Conservation (phyloP, 2,329 filamentous ascomycete genomes). For the Pestalotiopsis sp. region DNA sequence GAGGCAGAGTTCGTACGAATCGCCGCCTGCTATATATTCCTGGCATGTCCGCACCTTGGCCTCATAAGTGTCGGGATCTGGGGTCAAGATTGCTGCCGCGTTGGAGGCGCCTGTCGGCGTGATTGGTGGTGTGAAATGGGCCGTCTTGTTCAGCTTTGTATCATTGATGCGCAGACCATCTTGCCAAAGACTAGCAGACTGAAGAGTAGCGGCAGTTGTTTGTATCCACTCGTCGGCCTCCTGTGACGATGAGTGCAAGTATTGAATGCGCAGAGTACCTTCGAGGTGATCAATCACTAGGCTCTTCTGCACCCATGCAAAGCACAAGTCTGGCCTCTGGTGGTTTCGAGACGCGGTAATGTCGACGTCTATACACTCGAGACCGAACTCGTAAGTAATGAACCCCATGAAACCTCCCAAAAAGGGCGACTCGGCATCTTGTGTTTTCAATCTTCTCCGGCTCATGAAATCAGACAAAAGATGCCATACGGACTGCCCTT, state of each 20-base stretch:
- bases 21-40: constrained; percentile 71
- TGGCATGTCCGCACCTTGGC: constrained; percentile 71
- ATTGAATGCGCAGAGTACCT: constrained; percentile 67
- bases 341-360: constrained; percentile 36
- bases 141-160: constrained; percentile 17
- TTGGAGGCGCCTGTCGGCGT: constrained; percentile 25
- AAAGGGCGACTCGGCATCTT: constrained; percentile 56
- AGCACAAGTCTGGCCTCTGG: constrained; percentile 69
- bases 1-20: constrained; percentile 85
- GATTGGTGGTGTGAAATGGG: constrained; percentile 30
- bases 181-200: constrained; percentile 36
- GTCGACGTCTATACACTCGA: constrained; percentile 59
- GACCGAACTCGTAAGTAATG: constrained; percentile 81
- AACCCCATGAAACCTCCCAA: constrained; percentile 85
- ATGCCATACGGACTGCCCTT: constrained; percentile 48
- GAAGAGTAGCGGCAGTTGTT: constrained; percentile 34
- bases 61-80: constrained; percentile 59
- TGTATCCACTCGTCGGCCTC: constrained; percentile 47
- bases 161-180: constrained; percentile 24
- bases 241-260: constrained; percentile 49
- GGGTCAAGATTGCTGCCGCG: constrained; percentile 37
- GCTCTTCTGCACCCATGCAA: constrained; percentile 77
- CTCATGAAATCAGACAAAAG: constrained; percentile 49
- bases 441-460: constrained; percentile 23
- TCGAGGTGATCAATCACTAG: constrained; percentile 75